Percentiles rank a stretch among this genome's conserved stretches.
Conservation (phyloP, 371 early-diverging fungal species). For the Mucor plumbeus region DNA sequence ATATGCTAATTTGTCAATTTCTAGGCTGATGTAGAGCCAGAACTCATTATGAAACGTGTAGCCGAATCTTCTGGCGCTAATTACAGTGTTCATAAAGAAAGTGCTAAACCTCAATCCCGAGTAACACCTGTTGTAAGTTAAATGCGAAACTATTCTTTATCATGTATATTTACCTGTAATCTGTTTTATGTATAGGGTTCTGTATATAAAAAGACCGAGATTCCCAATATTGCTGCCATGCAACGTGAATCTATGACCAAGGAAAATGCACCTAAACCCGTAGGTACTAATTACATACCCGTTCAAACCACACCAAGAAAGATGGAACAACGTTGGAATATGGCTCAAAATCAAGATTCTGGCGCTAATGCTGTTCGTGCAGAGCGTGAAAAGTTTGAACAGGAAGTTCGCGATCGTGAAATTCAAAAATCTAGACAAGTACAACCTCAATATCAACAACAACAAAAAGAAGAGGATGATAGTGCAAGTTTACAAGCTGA, state of each 20-base stretch:
- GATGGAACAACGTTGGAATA: constrained; percentile 48
- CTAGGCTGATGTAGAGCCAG: constrained; percentile 81
- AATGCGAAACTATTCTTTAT: neutral
- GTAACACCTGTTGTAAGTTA: constrained; percentile 57
- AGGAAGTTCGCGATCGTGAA: constrained; percentile 63
- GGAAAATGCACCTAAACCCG: constrained; percentile 57
- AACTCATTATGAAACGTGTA: constrained; percentile 85
- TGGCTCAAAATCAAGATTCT: constrained; percentile 24
- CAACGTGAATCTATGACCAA: constrained; percentile 63
- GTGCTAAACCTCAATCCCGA: constrained; percentile 43
- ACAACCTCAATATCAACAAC: constrained; percentile 23
- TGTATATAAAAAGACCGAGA: constrained; percentile 67
- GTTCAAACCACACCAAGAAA: constrained; percentile 54
- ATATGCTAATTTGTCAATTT: neutral
- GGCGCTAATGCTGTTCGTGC: constrained; percentile 50
- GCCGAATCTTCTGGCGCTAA: constrained; percentile 87
- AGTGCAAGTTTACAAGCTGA: constrained; percentile 10
- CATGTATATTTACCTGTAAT: no score
- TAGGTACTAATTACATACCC: constrained; percentile 52
- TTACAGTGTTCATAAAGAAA: constrained; percentile 81
- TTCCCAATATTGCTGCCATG: constrained; percentile 69
- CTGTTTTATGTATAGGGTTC: constrained; percentile 43
- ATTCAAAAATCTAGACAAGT: constrained; percentile 31
- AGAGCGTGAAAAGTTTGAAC: constrained; percentile 54
- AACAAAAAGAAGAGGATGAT: constrained; percentile 33